Evolutionary conservation across 2,329 filamentous ascomycete genomes (phyloP).

Genomic region (Colletotrichum tropicale): DNA sequence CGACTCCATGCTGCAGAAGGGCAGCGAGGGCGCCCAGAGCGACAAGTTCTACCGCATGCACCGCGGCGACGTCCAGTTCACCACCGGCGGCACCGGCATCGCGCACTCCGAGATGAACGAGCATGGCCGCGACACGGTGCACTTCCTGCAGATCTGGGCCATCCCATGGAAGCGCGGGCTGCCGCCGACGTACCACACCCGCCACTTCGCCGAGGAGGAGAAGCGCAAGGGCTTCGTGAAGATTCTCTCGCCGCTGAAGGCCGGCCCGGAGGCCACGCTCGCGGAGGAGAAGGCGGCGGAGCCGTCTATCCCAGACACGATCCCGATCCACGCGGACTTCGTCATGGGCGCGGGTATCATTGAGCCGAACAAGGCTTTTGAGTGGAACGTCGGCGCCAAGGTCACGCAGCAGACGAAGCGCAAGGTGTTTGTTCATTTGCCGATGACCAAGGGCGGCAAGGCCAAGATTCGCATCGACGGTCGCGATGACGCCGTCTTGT

Average conservation of each 20-base stretch:
- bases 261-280: constrained; percentile 63
- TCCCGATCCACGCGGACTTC: constrained; percentile 84
- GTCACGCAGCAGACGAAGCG: constrained; percentile 57
- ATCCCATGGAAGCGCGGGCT: constrained; percentile 77
- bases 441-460: constrained; percentile 79
- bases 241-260: constrained; percentile 78
- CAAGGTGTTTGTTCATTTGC: constrained; percentile 81
- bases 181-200: constrained; percentile 77
- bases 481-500: constrained; percentile 68
- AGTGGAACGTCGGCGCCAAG: constrained; percentile 72
- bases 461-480: constrained; percentile 73
- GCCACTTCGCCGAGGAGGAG: constrained; percentile 71
- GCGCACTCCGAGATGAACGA: constrained; percentile 86
- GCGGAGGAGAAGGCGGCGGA: constrained; percentile 69
- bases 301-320: constrained; percentile 67
- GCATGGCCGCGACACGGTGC: constrained; percentile 70
- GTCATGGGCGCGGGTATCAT: constrained; percentile 83
- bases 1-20: constrained; percentile 81
- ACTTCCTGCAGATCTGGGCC: constrained; percentile 91
- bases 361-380: constrained; percentile 66
- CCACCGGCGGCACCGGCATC: constrained; percentile 81
- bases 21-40: constrained; percentile 60
- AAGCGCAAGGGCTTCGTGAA: constrained; percentile 75
- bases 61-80: constrained; percentile 87
- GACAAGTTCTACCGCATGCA: constrained; percentile 74